These are phyloP conservation scores for Trametes hirsuta DNA, from an alignment of 1,284 basidiomycete genomes.

Conservation along the genomic window DNA sequence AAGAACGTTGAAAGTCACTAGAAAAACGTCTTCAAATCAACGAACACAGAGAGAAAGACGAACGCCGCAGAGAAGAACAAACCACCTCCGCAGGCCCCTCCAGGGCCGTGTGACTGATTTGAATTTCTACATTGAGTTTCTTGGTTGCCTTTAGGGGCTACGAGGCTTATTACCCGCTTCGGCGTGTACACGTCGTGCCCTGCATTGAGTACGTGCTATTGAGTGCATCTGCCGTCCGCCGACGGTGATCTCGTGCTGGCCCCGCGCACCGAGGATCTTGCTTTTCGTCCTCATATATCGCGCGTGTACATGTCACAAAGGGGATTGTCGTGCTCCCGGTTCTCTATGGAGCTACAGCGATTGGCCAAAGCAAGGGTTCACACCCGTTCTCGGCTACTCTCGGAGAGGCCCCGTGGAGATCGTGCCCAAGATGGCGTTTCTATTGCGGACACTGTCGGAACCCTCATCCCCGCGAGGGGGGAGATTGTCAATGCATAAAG, in stretches of 20 bases:
- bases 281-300: constrained; percentile 3
- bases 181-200: constrained; percentile 1
- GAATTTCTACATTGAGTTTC: constrained; percentile 17
- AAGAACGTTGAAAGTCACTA: too few species aligned
- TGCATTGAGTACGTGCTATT: constrained; percentile 13
- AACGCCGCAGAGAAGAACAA: too few species aligned
- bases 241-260: constrained; percentile 1
- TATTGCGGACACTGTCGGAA: constrained; percentile 13
- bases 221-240: constrained; percentile 5
- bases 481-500: background rate
- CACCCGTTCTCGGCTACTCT: background rate
- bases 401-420: constrained; percentile 2
- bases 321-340: background rate
- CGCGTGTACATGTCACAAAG: background rate
- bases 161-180: constrained; percentile 4
- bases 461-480: background rate
- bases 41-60: too few species aligned
- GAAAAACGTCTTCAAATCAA: too few species aligned
- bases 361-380: background rate
- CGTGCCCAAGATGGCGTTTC: constrained; percentile 1
- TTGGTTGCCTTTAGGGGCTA: constrained; percentile 18
- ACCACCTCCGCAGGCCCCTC: too few species aligned
- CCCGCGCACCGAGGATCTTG: background rate
- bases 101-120: background rate
- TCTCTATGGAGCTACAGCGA: background rate